Base-by-base conservation (phyloP, 352 stramenopile species). In the Phytopythium cucurbitacearum region DNA sequence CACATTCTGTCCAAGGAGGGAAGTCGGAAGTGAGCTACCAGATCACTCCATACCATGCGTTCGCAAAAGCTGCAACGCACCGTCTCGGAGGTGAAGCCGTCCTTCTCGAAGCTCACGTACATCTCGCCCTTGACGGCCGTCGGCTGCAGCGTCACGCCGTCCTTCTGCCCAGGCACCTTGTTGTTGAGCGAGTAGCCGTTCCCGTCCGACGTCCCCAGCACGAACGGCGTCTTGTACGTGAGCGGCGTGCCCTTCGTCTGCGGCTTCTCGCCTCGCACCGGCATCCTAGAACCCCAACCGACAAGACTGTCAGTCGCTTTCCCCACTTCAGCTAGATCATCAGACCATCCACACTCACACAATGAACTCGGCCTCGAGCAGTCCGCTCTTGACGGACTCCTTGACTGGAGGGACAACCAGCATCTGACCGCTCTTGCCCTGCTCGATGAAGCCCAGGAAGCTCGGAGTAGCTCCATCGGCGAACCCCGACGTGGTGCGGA, bases 151-250 rank as follows among this genome's bases (percentile, higher is more conserved):
- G 73, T 80, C 48, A 92, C 56, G 11, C 65, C 74, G 33, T 91
- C 74, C 34, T 73, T 71, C 15, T 67, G 64, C 34, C 55, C 63
- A 15, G 73, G 45, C 36, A 86, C 80, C 64, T 90, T 90, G 69
- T 88, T 89, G 65, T 88, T 90, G 28, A 92, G 65, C 48, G 82
- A 80, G 67, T 88, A 91, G 4, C 63, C 69, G 40, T 75, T 74
- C 40, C 67, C 73, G 48, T 86, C 66, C 33, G 69, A 87, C 16
- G 80, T 88, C 13, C 65, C 53, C 37, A 92, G 76, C 46, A 89
- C 73, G 48, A 92, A 89, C 13, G 75, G 65, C 45, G 87, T 80
- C 53, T 81, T 68, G 48, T 82, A 92, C 16, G 66, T 84, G 39
- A 90, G 57, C 21, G 68, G 65, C 15, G 76, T 86, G 49, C 76